Conservation (phyloP, 192 early-diverging fungal genomes). For the Gamsiella multidivaricata region DNA sequence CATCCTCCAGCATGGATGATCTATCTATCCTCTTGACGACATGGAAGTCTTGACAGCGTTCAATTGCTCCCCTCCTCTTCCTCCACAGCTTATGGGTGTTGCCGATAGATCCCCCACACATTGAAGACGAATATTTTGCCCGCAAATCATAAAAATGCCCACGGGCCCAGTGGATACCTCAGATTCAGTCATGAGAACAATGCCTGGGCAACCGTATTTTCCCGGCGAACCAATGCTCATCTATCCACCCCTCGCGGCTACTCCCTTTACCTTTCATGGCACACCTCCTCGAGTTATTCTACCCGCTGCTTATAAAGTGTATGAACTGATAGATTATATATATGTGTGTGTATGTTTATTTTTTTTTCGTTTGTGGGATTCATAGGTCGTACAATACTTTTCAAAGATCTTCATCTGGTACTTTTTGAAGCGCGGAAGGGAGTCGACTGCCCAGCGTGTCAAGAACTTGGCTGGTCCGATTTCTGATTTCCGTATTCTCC, state of each 20-base stretch:
- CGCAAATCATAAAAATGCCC: too few species aligned
- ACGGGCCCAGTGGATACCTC: too few species aligned
- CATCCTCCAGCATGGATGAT: too few species aligned
- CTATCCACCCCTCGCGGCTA: too few species aligned
- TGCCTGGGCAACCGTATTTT: conserved; percentile 4
- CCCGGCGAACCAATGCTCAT: conserved; percentile 9
- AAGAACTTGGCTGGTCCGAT: conserved; percentile 86
- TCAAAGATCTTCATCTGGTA: conserved; percentile 91
- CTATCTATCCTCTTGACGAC: too few species aligned
- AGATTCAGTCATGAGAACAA: too few species aligned
- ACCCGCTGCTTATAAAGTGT: not conserved
- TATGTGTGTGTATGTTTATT: not conserved
- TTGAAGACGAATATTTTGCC: too few species aligned
- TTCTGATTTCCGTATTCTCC: conserved; percentile 90
- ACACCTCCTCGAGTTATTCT: not conserved
- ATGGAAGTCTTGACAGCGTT: too few species aligned
- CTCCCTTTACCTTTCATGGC: not conserved
- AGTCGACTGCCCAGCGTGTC: conserved; percentile 76
- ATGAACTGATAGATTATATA: not conserved
- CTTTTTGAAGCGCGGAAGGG: conserved; percentile 66
- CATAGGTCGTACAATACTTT: conserved; percentile 89
- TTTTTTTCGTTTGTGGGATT: not conserved
- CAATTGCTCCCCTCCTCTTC: too few species aligned
- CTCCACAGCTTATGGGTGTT: too few species aligned
- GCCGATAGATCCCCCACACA: too few species aligned